Percentiles rank a stretch among this genome's conserved stretches.
Conservation (phyloP, 192 early-diverging fungal species). For the Coemansia sp. region DNA sequence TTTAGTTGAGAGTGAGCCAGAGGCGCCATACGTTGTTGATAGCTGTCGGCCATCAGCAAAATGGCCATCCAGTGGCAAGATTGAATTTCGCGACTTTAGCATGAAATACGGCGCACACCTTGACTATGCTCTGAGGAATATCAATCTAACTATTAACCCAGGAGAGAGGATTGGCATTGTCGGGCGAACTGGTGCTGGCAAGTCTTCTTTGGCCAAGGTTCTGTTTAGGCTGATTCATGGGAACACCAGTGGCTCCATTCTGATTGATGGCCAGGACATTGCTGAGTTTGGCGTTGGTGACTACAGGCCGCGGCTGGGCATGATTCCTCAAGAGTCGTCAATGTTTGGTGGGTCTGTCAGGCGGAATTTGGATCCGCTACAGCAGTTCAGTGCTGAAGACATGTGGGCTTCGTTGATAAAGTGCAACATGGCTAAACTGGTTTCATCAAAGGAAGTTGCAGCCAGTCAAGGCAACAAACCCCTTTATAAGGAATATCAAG, state of each 20-base stretch:
- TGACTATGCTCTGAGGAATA: constrained; percentile 27
- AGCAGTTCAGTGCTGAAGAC: constrained; percentile 10
- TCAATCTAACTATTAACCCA: constrained; percentile 50
- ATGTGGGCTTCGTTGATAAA: constrained; percentile 20
- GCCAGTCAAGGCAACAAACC: not conserved
- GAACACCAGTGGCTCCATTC: constrained; percentile 54
- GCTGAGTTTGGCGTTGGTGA: constrained; percentile 62
- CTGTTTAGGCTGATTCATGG: constrained; percentile 65
- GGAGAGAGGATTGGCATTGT: constrained; percentile 64
- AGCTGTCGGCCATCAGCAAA: not conserved
- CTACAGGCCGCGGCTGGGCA: constrained; percentile 53
- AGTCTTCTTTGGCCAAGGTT: constrained; percentile 58
- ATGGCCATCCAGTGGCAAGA: constrained; percentile 24
- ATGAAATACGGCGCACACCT: constrained; percentile 17
- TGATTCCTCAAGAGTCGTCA: constrained; percentile 65
- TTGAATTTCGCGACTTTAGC: constrained; percentile 34
- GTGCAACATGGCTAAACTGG: constrained; percentile 7
- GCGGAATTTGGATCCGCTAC: constrained; percentile 67
- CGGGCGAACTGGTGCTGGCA: constrained; percentile 61
- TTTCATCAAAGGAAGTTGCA: not conserved
- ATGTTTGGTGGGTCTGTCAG: constrained; percentile 63
- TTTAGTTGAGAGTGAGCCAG: not conserved
- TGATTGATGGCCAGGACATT: constrained; percentile 79
- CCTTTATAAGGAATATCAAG: not conserved
- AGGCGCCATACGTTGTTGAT: constrained; percentile 10